Evolutionary conservation across 2,329 filamentous ascomycete genomes (phyloP).

Genomic region (Lachnellula arida): DNA sequence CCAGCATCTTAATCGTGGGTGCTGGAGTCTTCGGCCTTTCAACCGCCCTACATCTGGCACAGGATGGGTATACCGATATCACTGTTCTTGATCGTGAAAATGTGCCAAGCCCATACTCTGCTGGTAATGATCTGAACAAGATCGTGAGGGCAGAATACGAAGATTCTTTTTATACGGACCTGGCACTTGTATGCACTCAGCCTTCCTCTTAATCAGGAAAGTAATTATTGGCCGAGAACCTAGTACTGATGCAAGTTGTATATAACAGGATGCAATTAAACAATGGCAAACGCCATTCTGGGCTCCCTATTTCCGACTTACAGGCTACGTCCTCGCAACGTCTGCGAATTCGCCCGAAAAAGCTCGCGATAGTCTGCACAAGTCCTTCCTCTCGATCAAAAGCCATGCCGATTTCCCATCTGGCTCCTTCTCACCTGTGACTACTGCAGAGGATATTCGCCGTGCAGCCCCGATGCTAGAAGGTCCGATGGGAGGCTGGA

Average conservation of each 20-base stretch:
- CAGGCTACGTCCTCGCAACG: no score
- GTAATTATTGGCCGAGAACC: neutral
- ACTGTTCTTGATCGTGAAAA: slow-evolving; percentile 46
- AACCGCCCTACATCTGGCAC: slow-evolving; percentile 40
- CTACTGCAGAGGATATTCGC: slow-evolving; percentile 40
- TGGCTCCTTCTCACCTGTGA: slow-evolving; percentile 36
- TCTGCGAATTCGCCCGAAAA: no score
- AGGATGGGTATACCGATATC: slow-evolving; percentile 42
- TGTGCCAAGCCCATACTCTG: slow-evolving; percentile 41
- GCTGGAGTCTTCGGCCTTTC: slow-evolving; percentile 40
- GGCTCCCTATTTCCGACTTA: no score
- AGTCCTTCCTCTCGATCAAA: no score
- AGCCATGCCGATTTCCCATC: no score
- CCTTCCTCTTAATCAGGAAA: slow-evolving; percentile 12
- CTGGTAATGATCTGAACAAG: slow-evolving; percentile 57
- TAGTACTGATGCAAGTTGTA: no score
- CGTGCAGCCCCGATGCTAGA: slow-evolving; percentile 49
- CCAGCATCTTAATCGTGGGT: slow-evolving; percentile 37
- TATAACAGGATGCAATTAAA: no score
- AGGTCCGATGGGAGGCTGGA: slow-evolving; percentile 46
- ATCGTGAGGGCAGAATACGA: slow-evolving; percentile 39
- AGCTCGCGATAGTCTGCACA: no score
- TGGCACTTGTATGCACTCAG: neutral
- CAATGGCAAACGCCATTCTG: no score
- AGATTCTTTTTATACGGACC: neutral